Conservation (phyloP, 306 rosid species). For the Alnus rubra region DNA sequence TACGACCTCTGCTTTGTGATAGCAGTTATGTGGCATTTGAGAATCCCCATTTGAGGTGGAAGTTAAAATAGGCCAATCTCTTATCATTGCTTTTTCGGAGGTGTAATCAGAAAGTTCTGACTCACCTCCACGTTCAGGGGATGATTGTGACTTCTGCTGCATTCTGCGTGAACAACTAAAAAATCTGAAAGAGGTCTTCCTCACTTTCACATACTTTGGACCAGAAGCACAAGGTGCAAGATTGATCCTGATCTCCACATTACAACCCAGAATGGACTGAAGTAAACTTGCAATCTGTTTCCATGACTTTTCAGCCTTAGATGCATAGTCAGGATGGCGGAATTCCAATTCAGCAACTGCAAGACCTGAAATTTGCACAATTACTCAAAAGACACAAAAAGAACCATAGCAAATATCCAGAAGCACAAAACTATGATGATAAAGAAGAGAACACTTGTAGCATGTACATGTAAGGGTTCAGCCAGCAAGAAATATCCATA, state of each 20-base stretch:
- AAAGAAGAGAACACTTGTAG: neutral
- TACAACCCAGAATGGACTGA: constrained; percentile 61
- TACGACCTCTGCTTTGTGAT: constrained; percentile 38
- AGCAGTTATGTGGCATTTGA: constrained; percentile 37
- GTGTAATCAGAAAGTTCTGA: constrained; percentile 42
- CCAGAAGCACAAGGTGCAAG: constrained; percentile 42
- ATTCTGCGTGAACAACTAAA: constrained; percentile 63
- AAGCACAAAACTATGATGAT: neutral
- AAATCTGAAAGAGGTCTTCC: constrained; percentile 55
- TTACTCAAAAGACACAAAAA: neutral
- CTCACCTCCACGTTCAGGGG: constrained; percentile 48
- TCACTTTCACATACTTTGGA: constrained; percentile 42
- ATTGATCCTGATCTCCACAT: constrained; percentile 73
- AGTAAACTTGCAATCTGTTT: constrained; percentile 68
- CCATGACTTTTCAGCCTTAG: constrained; percentile 83
- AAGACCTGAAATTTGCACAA: constrained; percentile 49
- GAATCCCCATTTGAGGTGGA: constrained; percentile 44
- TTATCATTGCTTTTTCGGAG: constrained; percentile 46
- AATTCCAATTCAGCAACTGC: constrained; percentile 77
- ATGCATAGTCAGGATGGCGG: constrained; percentile 47
- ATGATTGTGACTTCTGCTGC: constrained; percentile 39
- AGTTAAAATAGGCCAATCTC: constrained; percentile 34
- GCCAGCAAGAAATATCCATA: neutral
- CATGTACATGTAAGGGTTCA: constrained; percentile 1
- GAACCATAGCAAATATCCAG: neutral